Evolutionary conservation across 2,329 filamentous ascomycete genomes (phyloP).

Genomic region (Aspergillus arachidicola): DNA sequence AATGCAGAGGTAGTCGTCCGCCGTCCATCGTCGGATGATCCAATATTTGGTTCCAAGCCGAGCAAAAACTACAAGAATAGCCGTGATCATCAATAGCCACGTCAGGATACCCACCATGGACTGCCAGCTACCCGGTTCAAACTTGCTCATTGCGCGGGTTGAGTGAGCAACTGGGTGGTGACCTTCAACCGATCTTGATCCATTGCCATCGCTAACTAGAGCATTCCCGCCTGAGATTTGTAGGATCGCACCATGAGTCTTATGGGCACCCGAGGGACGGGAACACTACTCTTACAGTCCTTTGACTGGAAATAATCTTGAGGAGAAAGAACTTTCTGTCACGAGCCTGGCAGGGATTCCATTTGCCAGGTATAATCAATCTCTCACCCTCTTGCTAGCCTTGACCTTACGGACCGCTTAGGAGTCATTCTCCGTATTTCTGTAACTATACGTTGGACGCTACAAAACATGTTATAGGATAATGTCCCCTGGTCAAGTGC

Average conservation of each 20-base stretch:
- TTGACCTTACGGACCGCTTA: background rate
- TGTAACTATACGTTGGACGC: background rate
- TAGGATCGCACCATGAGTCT: background rate
- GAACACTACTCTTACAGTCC: background rate
- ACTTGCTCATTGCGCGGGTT: background rate
- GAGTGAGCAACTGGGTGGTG: background rate
- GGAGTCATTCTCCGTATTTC: background rate
- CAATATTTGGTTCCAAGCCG: slow-evolving; percentile 29
- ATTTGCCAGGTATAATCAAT: background rate
- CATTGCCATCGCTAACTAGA: background rate
- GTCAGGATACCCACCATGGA: slow-evolving; percentile 28
- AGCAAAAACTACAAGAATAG: slow-evolving; percentile 25
- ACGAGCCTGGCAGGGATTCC: background rate
- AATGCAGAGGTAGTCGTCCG: slow-evolving; percentile 27
- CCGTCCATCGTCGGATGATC: slow-evolving; percentile 24
- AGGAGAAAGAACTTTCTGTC: background rate
- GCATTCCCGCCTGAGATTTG: background rate
- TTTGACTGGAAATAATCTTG: background rate
- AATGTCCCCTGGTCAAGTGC: background rate
- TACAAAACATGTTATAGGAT: background rate
- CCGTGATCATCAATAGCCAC: slow-evolving; percentile 31
- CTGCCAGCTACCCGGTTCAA: slow-evolving; percentile 5
- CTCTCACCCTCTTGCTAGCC: background rate
- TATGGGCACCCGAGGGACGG: background rate
- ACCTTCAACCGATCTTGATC: background rate